Conservation (phyloP, 2,329 filamentous ascomycete genomes). For the Fusarium continuum region DNA sequence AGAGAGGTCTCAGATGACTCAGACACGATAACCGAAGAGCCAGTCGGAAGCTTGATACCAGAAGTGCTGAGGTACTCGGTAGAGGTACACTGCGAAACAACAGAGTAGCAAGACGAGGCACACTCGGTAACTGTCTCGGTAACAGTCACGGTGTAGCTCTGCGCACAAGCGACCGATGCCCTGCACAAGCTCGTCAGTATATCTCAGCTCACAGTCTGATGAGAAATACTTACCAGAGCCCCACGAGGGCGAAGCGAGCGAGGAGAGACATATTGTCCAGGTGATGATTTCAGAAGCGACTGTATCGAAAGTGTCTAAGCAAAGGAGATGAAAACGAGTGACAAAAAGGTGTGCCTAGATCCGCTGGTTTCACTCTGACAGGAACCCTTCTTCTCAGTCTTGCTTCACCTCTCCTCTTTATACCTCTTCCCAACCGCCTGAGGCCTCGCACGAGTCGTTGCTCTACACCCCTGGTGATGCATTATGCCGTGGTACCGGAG, state of each 20-base stretch:
- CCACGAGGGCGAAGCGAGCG: constrained; percentile 41
- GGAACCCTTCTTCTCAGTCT: background rate
- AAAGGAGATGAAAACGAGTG: constrained; percentile 37
- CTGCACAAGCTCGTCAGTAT: constrained; percentile 23
- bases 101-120: constrained; percentile 40
- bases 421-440: constrained; percentile 20
- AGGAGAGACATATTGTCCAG: constrained; percentile 38
- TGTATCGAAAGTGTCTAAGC: background rate
- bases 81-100: constrained; percentile 33
- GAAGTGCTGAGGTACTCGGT: constrained; percentile 28
- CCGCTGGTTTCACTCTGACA: constrained; percentile 33
- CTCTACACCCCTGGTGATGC: constrained; percentile 16
- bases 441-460: constrained; percentile 35
- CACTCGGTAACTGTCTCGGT: constrained; percentile 47
- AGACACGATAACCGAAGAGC: constrained; percentile 10
- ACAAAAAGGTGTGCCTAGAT: constrained; percentile 25
- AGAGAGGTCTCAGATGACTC: background rate
- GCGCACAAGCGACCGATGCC: constrained; percentile 37
- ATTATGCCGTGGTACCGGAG: constrained; percentile 36
- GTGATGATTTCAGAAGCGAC: constrained; percentile 15
- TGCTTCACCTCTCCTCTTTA: constrained; percentile 39
- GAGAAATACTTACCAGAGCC: constrained; percentile 41
- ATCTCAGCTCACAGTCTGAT: background rate
- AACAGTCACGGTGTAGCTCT: constrained; percentile 45
- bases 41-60: background rate